Evolutionary conservation across 108 stramenopile genomes (phyloP).

Genomic region (Mediolabrus comicus): DNA sequence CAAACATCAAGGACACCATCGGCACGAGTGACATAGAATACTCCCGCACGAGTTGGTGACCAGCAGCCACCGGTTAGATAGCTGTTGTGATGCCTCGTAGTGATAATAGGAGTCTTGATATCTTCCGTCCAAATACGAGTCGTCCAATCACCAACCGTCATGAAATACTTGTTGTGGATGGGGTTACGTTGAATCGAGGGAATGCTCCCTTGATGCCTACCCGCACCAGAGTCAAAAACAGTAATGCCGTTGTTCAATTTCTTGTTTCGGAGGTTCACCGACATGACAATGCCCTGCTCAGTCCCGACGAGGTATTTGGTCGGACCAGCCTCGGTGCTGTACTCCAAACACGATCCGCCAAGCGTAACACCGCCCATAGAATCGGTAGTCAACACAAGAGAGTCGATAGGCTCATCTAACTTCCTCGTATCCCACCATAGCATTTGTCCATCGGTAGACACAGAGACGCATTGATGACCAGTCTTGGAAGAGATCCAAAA

Average conservation of each 20-base stretch:
- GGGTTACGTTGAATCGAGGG: conserved; percentile 87
- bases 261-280: conserved; percentile 74
- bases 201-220: conserved; percentile 88
- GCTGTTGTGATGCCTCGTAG: conserved; percentile 71
- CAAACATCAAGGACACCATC: conserved; percentile 87
- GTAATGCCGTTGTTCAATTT: conserved; percentile 83
- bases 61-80: conserved; percentile 86
- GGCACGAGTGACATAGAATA: conserved; percentile 85
- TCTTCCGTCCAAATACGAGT: conserved; percentile 87
- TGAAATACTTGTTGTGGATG: conserved; percentile 80
- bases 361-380: conserved; percentile 70
- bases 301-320: conserved; percentile 90
- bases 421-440: conserved; percentile 91
- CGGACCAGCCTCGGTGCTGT: conserved; percentile 84
- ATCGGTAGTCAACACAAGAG: conserved; percentile 56
- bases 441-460: conserved; percentile 87
- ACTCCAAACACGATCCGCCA: conserved; percentile 84
- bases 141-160: conserved; percentile 92
- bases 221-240: conserved; percentile 73
- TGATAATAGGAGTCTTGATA: conserved; percentile 82
- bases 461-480: conserved; percentile 78
- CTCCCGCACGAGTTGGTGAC: conserved; percentile 85
- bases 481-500: conserved; percentile 91
- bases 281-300: conserved; percentile 85
- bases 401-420: conserved; percentile 74